Conservation (phyloP, 108 stramenopile species). For the Seminavis robusta region DNA sequence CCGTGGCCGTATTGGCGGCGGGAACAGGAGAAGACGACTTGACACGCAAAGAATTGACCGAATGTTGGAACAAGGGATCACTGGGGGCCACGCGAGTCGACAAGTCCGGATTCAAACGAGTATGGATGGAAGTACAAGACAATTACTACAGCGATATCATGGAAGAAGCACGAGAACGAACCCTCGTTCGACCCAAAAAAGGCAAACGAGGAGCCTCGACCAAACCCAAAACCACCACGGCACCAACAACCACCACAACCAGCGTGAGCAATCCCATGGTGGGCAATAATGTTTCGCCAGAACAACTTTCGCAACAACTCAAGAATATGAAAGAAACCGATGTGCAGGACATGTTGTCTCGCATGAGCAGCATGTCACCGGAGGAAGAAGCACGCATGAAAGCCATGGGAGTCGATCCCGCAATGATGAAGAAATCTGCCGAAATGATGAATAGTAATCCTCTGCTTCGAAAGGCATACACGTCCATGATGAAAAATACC, state of each 20-base stretch:
- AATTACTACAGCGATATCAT: slow-evolving; percentile 73
- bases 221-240: slow-evolving; percentile 7
- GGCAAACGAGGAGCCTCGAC: slow-evolving; percentile 12
- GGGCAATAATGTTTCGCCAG: slow-evolving; percentile 34
- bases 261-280: slow-evolving; percentile 15
- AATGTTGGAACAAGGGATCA: slow-evolving; percentile 68
- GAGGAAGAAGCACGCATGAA: slow-evolving; percentile 64
- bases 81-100: slow-evolving; percentile 60
- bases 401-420: slow-evolving; percentile 71
- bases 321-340: slow-evolving; percentile 66
- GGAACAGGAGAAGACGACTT: slow-evolving; percentile 60
- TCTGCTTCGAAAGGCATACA: slow-evolving; percentile 59
- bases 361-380: slow-evolving; percentile 58
- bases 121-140: slow-evolving; percentile 78
- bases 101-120: slow-evolving; percentile 62
- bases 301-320: slow-evolving; percentile 55
- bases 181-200: slow-evolving; percentile 14
- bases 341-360: slow-evolving; percentile 49
- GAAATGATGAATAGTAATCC: slow-evolving; percentile 65
- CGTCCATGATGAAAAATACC: slow-evolving; percentile 73
- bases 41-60: slow-evolving; percentile 42
- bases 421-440: slow-evolving; percentile 60
- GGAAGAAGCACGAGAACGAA: slow-evolving; percentile 47
- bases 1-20: slow-evolving; percentile 43
- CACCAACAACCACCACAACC: slow-evolving; percentile 6